Conservation (phyloP, 306 rosid species). For the apple (Malus domestica) region DNA sequence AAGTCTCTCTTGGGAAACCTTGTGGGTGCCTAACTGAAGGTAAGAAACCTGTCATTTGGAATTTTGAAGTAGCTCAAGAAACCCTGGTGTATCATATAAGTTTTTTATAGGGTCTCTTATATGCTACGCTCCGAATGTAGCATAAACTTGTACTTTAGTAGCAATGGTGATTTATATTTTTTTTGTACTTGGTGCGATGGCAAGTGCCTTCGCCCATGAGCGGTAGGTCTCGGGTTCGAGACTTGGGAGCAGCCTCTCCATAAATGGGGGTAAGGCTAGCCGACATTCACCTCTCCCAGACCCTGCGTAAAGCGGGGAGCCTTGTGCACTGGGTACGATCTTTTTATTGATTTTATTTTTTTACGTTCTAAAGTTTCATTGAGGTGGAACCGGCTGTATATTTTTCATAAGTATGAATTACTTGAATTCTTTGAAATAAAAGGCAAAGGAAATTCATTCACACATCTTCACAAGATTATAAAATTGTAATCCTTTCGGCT, state of each 20-base stretch:
- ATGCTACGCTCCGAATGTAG: not conserved
- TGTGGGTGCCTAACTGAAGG: conserved; percentile 64
- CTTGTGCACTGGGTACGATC: too few species aligned
- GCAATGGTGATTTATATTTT: not conserved
- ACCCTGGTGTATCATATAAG: not conserved
- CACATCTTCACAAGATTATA: not conserved
- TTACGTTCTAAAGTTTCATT: not conserved
- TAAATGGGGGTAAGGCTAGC: too few species aligned
- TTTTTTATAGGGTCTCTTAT: not conserved
- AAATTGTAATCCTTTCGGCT: too few species aligned
- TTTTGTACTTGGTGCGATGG: too few species aligned
- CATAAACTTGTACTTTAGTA: not conserved
- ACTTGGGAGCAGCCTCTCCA: too few species aligned
- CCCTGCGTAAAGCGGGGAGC: too few species aligned
- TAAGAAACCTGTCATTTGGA: not conserved
- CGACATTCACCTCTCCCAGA: too few species aligned
- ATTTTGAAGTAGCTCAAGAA: not conserved
- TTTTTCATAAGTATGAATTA: not conserved
- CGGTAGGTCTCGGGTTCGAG: too few species aligned
- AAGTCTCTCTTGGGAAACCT: conserved; percentile 65
- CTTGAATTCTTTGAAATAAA: not conserved
- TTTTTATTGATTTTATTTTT: not conserved
- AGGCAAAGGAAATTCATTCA: not conserved
- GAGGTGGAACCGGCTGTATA: not conserved
- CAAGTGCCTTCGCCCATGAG: too few species aligned